phyloP scores from a whole-genome alignment of 805 yeast genomes.

The Schizosaccharomyces japonicus region DNA sequence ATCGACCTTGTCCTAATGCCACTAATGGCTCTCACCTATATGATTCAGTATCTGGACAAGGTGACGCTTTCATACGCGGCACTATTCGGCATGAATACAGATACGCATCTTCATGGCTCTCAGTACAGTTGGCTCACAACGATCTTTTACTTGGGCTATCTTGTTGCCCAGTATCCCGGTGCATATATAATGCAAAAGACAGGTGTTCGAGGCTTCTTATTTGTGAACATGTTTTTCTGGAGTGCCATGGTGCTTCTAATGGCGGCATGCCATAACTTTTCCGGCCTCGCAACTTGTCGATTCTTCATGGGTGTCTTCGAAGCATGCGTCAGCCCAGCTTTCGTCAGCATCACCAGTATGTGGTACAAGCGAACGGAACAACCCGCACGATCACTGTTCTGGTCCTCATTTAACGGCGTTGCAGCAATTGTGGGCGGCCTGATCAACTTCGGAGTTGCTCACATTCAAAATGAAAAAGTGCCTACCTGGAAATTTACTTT shows the following conservation, averaged over 20 bases:
- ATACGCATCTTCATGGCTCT: conserved; percentile 23
- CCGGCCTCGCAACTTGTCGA: conserved; percentile 26
- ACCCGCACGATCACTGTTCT: conserved; percentile 26
- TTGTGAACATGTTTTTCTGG: conserved; percentile 33
- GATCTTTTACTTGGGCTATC: conserved; percentile 36
- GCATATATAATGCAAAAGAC: conserved; percentile 27
- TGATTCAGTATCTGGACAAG: conserved; percentile 39
- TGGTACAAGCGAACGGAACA: conserved; percentile 27
- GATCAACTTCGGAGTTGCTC: conserved; percentile 25
- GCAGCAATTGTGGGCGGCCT: conserved; percentile 25
- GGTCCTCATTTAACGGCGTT: conserved; percentile 17
- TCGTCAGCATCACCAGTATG: conserved; percentile 36
- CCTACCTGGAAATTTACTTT: conserved; percentile 31
- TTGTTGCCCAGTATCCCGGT: conserved; percentile 31
- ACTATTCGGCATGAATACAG: conserved; percentile 26
- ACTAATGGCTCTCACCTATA: conserved; percentile 28
- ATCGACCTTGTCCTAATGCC: conserved; percentile 28
- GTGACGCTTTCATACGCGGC: conserved; percentile 28
- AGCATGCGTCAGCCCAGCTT: conserved; percentile 28
- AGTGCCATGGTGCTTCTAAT: conserved; percentile 28
- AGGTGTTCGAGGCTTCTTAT: conserved; percentile 30
- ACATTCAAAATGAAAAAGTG: conserved; percentile 15
- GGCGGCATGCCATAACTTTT: conserved; percentile 26
- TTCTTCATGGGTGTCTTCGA: conserved; percentile 27
- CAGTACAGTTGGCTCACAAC: conserved; percentile 11